Percentiles rank a stretch among this genome's conserved stretches.
Conservation (phyloP, 805 yeast genomes). For the Kluyveromyces aestuarii region DNA sequence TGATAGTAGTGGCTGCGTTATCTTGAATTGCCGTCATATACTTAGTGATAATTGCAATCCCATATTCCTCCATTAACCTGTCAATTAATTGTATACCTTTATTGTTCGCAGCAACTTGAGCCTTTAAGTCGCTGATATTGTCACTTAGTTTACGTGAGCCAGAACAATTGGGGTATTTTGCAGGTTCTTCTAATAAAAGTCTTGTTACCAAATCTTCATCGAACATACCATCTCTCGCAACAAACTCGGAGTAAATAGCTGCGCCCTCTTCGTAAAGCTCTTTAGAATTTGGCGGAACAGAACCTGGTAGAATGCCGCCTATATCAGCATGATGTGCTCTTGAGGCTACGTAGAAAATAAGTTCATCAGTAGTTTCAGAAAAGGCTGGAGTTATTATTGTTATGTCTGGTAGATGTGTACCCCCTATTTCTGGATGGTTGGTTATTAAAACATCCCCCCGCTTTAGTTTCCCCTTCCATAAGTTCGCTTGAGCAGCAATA, state of each 20-base stretch:
- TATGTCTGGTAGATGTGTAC: constrained; percentile 83
- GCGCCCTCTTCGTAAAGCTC: constrained; percentile 88
- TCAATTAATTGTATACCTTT: constrained; percentile 67
- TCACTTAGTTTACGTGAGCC: constrained; percentile 83
- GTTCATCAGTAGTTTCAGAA: constrained; percentile 36
- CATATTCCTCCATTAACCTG: constrained; percentile 53
- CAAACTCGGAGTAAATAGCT: constrained; percentile 64
- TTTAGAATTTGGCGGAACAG: constrained; percentile 90
- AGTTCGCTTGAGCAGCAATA: constrained; percentile 51
- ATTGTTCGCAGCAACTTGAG: constrained; percentile 83
- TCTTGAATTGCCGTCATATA: constrained; percentile 79
- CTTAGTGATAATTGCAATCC: constrained; percentile 46
- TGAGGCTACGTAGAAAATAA: constrained; percentile 84
- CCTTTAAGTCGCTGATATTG: constrained; percentile 74
- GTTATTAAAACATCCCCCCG: constrained; percentile 73
- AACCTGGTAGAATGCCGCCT: constrained; percentile 86
- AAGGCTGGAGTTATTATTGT: constrained; percentile 90
- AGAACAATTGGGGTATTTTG: constrained; percentile 74
- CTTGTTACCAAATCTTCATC: constrained; percentile 62
- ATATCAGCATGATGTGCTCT: constrained; percentile 96
- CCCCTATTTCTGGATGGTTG: constrained; percentile 79
- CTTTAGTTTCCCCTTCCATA: constrained; percentile 55
- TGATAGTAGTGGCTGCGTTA: constrained; percentile 70
- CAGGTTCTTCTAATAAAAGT: constrained; percentile 62
- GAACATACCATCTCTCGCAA: constrained; percentile 64